phyloP scores from a whole-genome alignment of 2,329 filamentous ascomycete genomes.

The Colletotrichum falcatum region DNA sequence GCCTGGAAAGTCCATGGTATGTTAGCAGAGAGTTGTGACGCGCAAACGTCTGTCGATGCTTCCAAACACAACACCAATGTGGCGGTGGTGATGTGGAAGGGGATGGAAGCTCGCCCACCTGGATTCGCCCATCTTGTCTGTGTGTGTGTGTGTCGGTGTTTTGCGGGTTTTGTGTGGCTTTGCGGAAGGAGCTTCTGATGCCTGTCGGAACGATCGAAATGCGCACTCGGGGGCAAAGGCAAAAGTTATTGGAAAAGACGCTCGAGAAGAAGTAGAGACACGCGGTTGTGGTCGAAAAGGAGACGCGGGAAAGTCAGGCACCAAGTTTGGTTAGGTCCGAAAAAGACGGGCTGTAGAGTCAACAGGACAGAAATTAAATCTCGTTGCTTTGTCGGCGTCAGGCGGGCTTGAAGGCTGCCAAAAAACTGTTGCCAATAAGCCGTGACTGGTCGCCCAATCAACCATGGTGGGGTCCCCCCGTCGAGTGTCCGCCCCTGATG shows the following conservation, averaged over 20 bases:
- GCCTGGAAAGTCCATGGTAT: slow-evolving; percentile 66
- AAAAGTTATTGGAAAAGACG: slow-evolving; percentile 24
- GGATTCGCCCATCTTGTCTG: slow-evolving; percentile 71
- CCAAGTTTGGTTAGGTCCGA: slow-evolving; percentile 32
- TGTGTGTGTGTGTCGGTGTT: slow-evolving; percentile 22
- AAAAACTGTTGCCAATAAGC: slow-evolving; percentile 43
- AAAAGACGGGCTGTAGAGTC: slow-evolving; percentile 29
- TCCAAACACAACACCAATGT: not conserved
- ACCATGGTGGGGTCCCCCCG: slow-evolving; percentile 48
- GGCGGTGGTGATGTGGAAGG: slow-evolving; percentile 23
- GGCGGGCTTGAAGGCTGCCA: slow-evolving; percentile 38
- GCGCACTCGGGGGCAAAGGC: slow-evolving; percentile 20
- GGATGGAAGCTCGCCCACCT: slow-evolving; percentile 55
- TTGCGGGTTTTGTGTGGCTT: slow-evolving; percentile 14
- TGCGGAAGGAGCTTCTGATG: not conserved
- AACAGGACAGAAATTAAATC: slow-evolving; percentile 44
- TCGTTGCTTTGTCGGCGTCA: slow-evolving; percentile 43
- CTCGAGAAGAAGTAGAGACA: slow-evolving; percentile 33
- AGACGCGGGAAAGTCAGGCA: slow-evolving; percentile 28
- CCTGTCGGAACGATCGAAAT: slow-evolving; percentile 1
- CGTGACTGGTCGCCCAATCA: slow-evolving; percentile 54
- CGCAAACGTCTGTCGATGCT: slow-evolving; percentile 1
- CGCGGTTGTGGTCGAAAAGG: slow-evolving; percentile 28
- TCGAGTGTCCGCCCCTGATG: slow-evolving; percentile 20
- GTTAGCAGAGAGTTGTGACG: slow-evolving; percentile 29